Evolutionary conservation across 345 rosid species (phyloP).

Genomic region (Camelina laxa): DNA sequence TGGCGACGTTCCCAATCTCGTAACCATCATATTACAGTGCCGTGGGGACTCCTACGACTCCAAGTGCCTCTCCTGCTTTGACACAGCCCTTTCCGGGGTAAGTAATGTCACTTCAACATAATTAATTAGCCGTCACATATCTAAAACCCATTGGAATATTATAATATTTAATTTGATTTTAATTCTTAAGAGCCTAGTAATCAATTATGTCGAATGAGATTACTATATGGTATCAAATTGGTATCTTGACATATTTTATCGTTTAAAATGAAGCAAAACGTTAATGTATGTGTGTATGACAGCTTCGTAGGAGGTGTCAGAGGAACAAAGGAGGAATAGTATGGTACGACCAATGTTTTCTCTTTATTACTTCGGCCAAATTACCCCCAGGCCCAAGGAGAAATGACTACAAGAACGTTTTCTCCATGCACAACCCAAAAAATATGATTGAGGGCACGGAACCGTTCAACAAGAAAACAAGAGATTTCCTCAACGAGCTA

Average conservation of each 20-base stretch:
- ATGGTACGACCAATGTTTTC: slow-evolving; percentile 5
- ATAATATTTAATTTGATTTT: background rate
- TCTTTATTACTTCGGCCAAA: background rate
- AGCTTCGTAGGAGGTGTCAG: background rate
- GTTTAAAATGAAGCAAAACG: background rate
- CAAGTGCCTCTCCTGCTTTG: slow-evolving; percentile 5
- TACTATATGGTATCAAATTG: too few species aligned
- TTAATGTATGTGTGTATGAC: background rate
- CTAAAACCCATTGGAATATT: background rate
- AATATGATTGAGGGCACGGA: slow-evolving; percentile 30
- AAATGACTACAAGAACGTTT: slow-evolving; percentile 41
- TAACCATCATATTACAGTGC: slow-evolving; percentile 27
- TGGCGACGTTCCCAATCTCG: background rate
- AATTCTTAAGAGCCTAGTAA: background rate
- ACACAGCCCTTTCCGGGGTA: background rate
- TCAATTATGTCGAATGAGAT: too few species aligned
- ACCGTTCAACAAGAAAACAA: slow-evolving; percentile 43
- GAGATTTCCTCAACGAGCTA: slow-evolving; percentile 42
- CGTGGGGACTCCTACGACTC: background rate
- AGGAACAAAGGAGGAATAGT: background rate
- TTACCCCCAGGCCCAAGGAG: slow-evolving; percentile 20
- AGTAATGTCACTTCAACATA: slow-evolving; percentile 4
- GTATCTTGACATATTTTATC: too few species aligned
- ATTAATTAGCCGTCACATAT: background rate
- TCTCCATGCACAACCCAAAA: slow-evolving; percentile 40